Percentiles rank a stretch among this genome's conserved stretches.
Evolutionary conservation across 768 basidiomycete species (phyloP).

Genomic region (Phanerodontia chrysosporium): DNA sequence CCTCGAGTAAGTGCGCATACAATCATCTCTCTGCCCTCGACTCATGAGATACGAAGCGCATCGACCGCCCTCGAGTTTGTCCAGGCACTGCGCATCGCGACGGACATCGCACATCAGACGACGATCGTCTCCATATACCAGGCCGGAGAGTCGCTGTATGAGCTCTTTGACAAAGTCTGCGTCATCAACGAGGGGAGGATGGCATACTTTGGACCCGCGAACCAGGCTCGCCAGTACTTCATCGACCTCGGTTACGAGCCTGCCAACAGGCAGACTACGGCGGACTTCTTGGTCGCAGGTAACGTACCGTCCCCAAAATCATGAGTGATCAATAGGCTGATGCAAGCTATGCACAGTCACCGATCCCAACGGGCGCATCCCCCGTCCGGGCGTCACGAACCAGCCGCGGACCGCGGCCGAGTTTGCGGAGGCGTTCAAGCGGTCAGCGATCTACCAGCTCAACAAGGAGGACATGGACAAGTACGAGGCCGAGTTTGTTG

Average conservation of each 20-base stretch:
- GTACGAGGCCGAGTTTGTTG: slow-evolving; percentile 42
- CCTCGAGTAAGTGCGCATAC: slow-evolving; percentile 29
- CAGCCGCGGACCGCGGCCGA: slow-evolving; percentile 54
- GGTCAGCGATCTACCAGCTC: slow-evolving; percentile 33
- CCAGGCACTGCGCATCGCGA: slow-evolving; percentile 52
- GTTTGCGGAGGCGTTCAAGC: slow-evolving; percentile 37
- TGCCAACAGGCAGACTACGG: slow-evolving; percentile 51
- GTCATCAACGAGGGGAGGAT: slow-evolving; percentile 71
- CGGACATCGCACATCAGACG: slow-evolving; percentile 40
- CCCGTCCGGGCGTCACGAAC: slow-evolving; percentile 35
- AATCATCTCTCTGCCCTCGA: background rate
- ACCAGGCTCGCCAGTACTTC: slow-evolving; percentile 67
- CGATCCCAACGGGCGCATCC: slow-evolving; percentile 53
- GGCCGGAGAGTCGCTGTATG: slow-evolving; percentile 64
- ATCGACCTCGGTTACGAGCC: slow-evolving; percentile 60
- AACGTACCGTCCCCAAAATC: background rate
- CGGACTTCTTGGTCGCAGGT: slow-evolving; percentile 54
- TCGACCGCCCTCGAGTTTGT: slow-evolving; percentile 59
- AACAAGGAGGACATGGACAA: slow-evolving; percentile 45
- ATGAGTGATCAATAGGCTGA: background rate
- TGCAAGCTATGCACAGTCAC: slow-evolving; percentile 34
- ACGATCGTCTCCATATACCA: slow-evolving; percentile 86
- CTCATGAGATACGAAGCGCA: slow-evolving; percentile 30
- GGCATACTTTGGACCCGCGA: slow-evolving; percentile 70
- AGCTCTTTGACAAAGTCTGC: slow-evolving; percentile 76